These are phyloP conservation scores for Rosa multiflora DNA, from an alignment of 306 rosid genomes.

Conservation along the genomic window DNA sequence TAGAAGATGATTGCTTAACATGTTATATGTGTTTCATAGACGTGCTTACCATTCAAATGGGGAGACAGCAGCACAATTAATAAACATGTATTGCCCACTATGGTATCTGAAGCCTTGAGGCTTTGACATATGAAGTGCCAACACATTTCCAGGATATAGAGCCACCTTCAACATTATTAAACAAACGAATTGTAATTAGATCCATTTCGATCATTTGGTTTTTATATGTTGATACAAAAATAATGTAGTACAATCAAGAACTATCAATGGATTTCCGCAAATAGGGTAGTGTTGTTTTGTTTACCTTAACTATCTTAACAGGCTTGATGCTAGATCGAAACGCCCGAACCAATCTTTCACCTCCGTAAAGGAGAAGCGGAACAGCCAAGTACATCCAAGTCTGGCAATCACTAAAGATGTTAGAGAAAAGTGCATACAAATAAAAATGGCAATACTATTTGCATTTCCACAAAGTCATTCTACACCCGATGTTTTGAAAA, in stretches of 20 bases:
- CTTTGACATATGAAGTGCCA: conserved; percentile 62
- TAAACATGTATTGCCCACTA: conserved; percentile 60
- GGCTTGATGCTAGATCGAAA: conserved; percentile 16
- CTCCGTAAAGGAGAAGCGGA: conserved; percentile 19
- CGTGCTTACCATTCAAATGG: conserved; percentile 26
- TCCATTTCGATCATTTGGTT: not conserved
- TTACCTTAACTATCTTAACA: conserved; percentile 17
- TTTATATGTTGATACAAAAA: not conserved
- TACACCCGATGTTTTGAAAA: too few species aligned
- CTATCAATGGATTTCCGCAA: not conserved
- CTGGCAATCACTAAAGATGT: conserved; percentile 2
- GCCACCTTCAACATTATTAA: conserved; percentile 51
- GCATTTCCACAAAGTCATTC: too few species aligned
- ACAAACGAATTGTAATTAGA: not conserved
- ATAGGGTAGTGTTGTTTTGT: not conserved
- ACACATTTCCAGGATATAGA: conserved; percentile 61
- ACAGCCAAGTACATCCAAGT: conserved; percentile 24
- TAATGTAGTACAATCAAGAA: not conserved
- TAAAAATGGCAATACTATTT: not conserved
- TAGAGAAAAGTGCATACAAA: not conserved
- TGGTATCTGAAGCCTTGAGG: conserved; percentile 58
- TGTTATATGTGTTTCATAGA: not conserved
- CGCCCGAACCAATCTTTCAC: conserved; percentile 18
- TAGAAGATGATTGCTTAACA: not conserved
- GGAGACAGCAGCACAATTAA: conserved; percentile 25